Percentiles rank a stretch among this genome's conserved stretches.
These are phyloP conservation scores for Cornus florida DNA, from an alignment of 148 eudicot genomes.

Conservation along the genomic window DNA sequence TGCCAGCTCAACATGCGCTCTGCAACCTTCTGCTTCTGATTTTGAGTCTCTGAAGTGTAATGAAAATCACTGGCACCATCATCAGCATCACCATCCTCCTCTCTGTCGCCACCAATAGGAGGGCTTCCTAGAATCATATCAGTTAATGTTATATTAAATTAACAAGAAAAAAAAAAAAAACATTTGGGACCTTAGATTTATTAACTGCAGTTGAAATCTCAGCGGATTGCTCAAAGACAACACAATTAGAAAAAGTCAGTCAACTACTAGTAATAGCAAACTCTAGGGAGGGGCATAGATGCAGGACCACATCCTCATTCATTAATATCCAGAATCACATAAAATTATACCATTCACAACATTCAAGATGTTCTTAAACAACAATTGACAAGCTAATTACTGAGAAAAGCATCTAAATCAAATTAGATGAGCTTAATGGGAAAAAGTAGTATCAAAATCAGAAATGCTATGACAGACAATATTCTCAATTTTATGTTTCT, in stretches of 20 bases:
- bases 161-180: not conserved
- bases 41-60: constrained; percentile 34
- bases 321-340: not conserved
- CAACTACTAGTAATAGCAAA: not conserved
- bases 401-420: not conserved
- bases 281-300: not conserved
- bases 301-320: not conserved
- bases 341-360: too few relatives aligned
- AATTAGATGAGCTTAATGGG: not conserved
- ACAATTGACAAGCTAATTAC: too few relatives aligned
- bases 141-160: not conserved
- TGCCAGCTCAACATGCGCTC: constrained; percentile 62
- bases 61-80: constrained; percentile 30
- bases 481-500: too few relatives aligned
- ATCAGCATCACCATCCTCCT: constrained; percentile 40
- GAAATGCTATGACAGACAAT: too few relatives aligned
- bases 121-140: constrained; percentile 33
- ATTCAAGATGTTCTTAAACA: too few relatives aligned
- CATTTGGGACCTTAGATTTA: not conserved
- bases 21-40: constrained; percentile 39
- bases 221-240: not conserved
- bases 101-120: constrained; percentile 34
- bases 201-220: not conserved
- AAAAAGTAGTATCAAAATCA: too few relatives aligned
- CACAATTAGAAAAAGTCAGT: not conserved